Base-by-base conservation (phyloP, 495 filamentous ascomycete species). In the Aspergillus diversus region DNA sequence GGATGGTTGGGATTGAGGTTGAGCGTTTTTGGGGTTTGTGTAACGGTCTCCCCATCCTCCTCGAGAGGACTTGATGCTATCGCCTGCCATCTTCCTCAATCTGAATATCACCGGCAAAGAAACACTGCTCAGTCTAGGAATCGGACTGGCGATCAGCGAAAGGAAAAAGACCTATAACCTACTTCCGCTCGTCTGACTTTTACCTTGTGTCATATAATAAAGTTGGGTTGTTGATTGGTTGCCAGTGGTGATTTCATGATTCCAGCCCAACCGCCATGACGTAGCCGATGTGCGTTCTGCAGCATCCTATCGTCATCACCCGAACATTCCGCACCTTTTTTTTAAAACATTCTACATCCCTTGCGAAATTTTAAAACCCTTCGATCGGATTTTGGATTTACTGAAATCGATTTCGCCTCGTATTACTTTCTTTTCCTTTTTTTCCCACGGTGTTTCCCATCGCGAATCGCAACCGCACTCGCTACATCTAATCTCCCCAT, bases 241-340 rank as follows among this genome's bases (percentile, higher is more conserved):
- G 46, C 57, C 47, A 50, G 47, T 59, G 61, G 59, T 67, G 65
- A 67, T 67, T 64, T 67, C 65, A 67, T 64, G 61, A 67, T 57
- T 60, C 60, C 34, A 27, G 60, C 51, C 66, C 61, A 68, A 69
- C 67, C 69, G 47, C 47, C 47, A 77, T 78, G 75, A 78, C 75
- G 75, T 78, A 75, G 74, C 55, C 55, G 66, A 47, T 16, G 43
- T 49, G 50, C 58, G 60, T 57, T 51, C 32, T 51, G 33, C 62
- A 56, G 53, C 60, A 73, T 74, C 73, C 69, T 74, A 75, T 75
- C 70, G 66, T 52, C 61, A 58, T 46, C 71, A 56, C 72, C 75
- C 75, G 74, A 63, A 13, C 64, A 57, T 70, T 72, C 75, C 75
- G 75, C 57, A 35, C 61, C 31, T 63, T 53, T 46, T 35, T 63